phyloP scores from a whole-genome alignment of 495 filamentous ascomycete genomes.

The Venustampulla echinocandica region DNA sequence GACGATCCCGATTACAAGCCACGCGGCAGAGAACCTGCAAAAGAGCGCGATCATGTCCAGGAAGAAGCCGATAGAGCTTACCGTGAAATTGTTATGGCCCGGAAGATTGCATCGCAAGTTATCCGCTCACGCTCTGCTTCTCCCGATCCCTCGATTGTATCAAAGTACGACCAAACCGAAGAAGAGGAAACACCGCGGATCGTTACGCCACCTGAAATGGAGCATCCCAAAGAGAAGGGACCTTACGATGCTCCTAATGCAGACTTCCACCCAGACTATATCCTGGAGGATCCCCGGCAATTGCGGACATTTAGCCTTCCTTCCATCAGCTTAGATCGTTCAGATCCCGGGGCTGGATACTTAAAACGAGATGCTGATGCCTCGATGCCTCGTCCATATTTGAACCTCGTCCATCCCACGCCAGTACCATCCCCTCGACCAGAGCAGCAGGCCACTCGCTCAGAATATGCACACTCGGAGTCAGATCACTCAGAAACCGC shows the following conservation, averaged over 20 bases:
- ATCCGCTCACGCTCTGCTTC: slow-evolving; percentile 37
- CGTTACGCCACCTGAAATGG: slow-evolving; percentile 39
- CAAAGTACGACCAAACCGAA: slow-evolving; percentile 35
- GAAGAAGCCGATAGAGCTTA: slow-evolving; percentile 43
- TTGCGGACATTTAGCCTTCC: slow-evolving; percentile 23
- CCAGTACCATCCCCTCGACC: slow-evolving; percentile 34
- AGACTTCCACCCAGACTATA: slow-evolving; percentile 43
- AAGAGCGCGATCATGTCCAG: slow-evolving; percentile 32
- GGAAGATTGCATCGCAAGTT: slow-evolving; percentile 36
- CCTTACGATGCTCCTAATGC: slow-evolving; percentile 46
- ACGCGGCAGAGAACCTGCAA: slow-evolving; percentile 6
- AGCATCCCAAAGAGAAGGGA: slow-evolving; percentile 33
- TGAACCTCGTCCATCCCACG: slow-evolving; percentile 45
- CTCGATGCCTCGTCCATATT: slow-evolving; percentile 30
- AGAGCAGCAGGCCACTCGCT: slow-evolving; percentile 16
- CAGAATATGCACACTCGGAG: neutral
- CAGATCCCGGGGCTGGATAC: slow-evolving; percentile 5
- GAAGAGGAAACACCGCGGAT: slow-evolving; percentile 30
- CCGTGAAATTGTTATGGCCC: slow-evolving; percentile 38
- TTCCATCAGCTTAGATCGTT: slow-evolving; percentile 3
- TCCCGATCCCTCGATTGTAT: slow-evolving; percentile 37
- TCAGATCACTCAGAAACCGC: neutral
- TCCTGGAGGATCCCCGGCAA: slow-evolving; percentile 32
- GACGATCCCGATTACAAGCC: slow-evolving; percentile 2
- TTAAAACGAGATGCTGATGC: slow-evolving; percentile 28